Conservation (phyloP, 768 basidiomycete species). For the Tricholoma flavovirens region DNA sequence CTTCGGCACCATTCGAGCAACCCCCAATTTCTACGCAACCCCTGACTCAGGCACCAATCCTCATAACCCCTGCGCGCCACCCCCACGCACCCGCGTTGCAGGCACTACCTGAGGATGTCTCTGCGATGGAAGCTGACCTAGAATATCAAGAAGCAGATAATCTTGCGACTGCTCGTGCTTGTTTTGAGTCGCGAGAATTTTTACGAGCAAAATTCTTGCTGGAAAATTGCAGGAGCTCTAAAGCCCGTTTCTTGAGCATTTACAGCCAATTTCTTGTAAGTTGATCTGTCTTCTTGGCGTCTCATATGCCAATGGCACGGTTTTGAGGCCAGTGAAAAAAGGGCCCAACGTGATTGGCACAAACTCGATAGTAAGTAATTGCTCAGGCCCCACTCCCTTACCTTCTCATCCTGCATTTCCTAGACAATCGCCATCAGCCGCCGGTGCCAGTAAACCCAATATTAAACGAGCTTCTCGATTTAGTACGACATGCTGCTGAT, state of each 20-base stretch:
- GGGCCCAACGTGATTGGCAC: constrained; percentile 80
- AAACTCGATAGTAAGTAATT: constrained; percentile 60
- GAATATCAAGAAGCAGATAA: constrained; percentile 65
- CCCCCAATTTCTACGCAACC: constrained; percentile 29
- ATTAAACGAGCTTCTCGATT: constrained; percentile 52
- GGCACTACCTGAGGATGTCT: constrained; percentile 26
- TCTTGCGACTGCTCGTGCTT: constrained; percentile 66
- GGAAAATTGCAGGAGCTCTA: constrained; percentile 57
- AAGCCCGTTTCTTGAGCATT: constrained; percentile 67
- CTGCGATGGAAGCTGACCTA: constrained; percentile 36
- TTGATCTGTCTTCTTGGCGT: constrained; percentile 11
- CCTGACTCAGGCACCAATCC: constrained; percentile 22
- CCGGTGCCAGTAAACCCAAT: constrained; percentile 58
- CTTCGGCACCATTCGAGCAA: constrained; percentile 31
- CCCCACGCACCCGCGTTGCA: constrained; percentile 31
- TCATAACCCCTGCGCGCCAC: constrained; percentile 24
- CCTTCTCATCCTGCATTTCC: constrained; percentile 4
- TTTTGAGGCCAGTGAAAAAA: constrained; percentile 74
- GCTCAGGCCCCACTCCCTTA: background rate
- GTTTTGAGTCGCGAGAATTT: constrained; percentile 74
- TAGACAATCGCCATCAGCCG: constrained; percentile 68
- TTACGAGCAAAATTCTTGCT: constrained; percentile 65
- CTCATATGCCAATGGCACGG: background rate
- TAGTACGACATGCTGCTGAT: constrained; percentile 55
- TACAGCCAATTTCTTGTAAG: constrained; percentile 87